phyloP scores from a whole-genome alignment of 2,329 filamentous ascomycete genomes.

The Immersiporthe knoxdaviesiana region DNA sequence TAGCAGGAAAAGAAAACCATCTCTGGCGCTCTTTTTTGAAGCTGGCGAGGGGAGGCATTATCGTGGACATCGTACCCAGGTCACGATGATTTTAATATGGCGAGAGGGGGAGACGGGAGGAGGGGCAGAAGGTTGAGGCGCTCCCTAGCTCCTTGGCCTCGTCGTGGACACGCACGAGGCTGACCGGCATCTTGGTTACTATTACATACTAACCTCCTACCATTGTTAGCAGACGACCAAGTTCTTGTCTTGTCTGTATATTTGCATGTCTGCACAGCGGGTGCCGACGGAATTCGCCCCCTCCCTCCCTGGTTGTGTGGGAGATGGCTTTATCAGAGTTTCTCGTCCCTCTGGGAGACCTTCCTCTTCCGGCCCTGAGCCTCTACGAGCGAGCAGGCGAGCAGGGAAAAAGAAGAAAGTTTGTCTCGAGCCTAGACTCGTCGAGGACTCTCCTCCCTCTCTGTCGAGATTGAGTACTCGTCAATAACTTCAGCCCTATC shows the following conservation, averaged over 20 bases:
- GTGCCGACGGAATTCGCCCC: not conserved
- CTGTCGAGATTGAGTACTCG: not conserved
- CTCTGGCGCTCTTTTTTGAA: not conserved
- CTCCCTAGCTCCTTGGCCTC: constrained; percentile 2
- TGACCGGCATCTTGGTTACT: not conserved
- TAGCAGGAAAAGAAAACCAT: not conserved
- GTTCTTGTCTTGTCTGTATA: too few relatives aligned
- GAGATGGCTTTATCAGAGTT: not conserved
- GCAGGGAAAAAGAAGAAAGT: not conserved
- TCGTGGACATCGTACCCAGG: not conserved
- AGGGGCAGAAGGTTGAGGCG: constrained; percentile 4
- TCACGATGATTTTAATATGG: not conserved
- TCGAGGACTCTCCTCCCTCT: not conserved
- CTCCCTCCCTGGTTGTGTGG: not conserved
- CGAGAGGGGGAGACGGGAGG: not conserved
- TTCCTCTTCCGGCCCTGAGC: constrained; percentile 4
- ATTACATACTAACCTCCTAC: constrained; percentile 1
- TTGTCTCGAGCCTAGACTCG: not conserved
- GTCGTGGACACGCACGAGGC: not conserved
- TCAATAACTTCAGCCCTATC: not conserved
- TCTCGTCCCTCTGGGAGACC: not conserved
- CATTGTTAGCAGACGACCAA: not conserved
- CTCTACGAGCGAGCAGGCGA: not conserved
- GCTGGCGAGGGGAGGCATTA: not conserved
- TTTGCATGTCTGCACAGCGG: not conserved